Conservation (phyloP, 2,329 filamentous ascomycete genomes). For the Pleochaeta shiraiana region DNA sequence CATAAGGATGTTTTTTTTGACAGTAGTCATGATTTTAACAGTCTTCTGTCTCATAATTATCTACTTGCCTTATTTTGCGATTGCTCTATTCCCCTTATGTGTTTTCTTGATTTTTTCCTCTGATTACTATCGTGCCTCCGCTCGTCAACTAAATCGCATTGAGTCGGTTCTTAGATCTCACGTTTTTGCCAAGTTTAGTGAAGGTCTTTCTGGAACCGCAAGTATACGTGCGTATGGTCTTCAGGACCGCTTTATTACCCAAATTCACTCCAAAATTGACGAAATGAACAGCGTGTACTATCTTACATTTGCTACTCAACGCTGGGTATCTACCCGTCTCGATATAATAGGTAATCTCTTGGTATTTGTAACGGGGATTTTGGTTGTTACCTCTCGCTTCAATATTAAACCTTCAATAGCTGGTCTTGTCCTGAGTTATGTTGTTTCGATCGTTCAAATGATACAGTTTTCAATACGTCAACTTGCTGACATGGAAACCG, state of each 20-base stretch:
- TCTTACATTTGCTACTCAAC: conserved; percentile 84
- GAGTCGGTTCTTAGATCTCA: conserved; percentile 72
- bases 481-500: conserved; percentile 87
- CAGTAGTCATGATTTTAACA: conserved; percentile 56
- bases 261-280: conserved; percentile 55
- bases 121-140: conserved; percentile 74
- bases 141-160: conserved; percentile 84
- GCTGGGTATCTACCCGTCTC: conserved; percentile 73
- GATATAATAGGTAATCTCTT: conserved; percentile 68
- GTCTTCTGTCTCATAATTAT: conserved; percentile 82
- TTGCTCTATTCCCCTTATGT: conserved; percentile 46
- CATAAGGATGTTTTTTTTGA: conserved; percentile 83
- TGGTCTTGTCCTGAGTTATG: conserved; percentile 80
- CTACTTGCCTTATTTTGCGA: conserved; percentile 67
- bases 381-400: conserved; percentile 84
- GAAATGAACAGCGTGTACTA: conserved; percentile 91
- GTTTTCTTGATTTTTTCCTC: conserved; percentile 63
- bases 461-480: conserved; percentile 90
- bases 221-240: conserved; percentile 82
- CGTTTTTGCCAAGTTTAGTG: conserved; percentile 80
- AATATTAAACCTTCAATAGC: conserved; percentile 64
- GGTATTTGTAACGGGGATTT: conserved; percentile 70
- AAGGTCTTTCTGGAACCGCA: conserved; percentile 64
- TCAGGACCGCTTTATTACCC: conserved; percentile 46
- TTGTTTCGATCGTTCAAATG: conserved; percentile 83